These are phyloP conservation scores for Wickerhamiella domercqiae DNA, from an alignment of 805 yeast genomes.

Conservation along the genomic window DNA sequence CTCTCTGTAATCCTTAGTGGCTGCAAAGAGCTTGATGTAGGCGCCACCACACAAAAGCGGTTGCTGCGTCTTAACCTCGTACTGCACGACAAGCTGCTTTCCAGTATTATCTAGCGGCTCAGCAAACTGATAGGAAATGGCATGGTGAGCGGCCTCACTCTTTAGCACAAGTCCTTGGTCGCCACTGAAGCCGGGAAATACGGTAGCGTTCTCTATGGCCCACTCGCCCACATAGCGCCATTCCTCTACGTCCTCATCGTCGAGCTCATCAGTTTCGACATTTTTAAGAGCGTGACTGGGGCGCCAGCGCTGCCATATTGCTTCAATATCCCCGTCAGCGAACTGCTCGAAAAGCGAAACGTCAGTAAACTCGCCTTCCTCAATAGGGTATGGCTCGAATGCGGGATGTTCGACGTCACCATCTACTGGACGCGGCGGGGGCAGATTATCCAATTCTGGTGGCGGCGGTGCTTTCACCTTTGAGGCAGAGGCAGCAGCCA, in stretches of 20 bases:
- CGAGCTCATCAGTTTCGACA: constrained; percentile 1
- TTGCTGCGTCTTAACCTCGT: constrained; percentile 73
- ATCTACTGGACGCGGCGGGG: constrained; percentile 10
- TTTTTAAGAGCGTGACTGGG: constrained; percentile 35
- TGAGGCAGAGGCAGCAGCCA: constrained; percentile 7
- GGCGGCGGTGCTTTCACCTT: constrained; percentile 10
- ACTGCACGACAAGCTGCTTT: constrained; percentile 66
- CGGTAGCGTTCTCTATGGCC: constrained; percentile 49
- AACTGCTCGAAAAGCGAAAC: constrained; percentile 22
- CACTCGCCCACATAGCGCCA: constrained; percentile 58
- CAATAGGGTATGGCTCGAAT: constrained; percentile 17
- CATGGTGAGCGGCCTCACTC: constrained; percentile 65
- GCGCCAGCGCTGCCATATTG: constrained; percentile 32
- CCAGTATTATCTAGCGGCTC: constrained; percentile 42
- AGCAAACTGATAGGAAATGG: constrained; percentile 52
- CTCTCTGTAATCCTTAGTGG: constrained; percentile 25
- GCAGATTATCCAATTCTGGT: constrained; percentile 13
- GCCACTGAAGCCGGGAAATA: constrained; percentile 41
- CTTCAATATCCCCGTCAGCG: constrained; percentile 24
- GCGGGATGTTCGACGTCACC: constrained; percentile 17
- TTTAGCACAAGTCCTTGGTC: constrained; percentile 70
- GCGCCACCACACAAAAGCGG: constrained; percentile 82
- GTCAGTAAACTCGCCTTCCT: constrained; percentile 11
- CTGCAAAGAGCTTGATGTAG: constrained; percentile 56
- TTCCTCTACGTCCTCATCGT: constrained; percentile 29